phyloP scores from a whole-genome alignment of 2,329 filamentous ascomycete genomes.

The Claviceps citrina region DNA sequence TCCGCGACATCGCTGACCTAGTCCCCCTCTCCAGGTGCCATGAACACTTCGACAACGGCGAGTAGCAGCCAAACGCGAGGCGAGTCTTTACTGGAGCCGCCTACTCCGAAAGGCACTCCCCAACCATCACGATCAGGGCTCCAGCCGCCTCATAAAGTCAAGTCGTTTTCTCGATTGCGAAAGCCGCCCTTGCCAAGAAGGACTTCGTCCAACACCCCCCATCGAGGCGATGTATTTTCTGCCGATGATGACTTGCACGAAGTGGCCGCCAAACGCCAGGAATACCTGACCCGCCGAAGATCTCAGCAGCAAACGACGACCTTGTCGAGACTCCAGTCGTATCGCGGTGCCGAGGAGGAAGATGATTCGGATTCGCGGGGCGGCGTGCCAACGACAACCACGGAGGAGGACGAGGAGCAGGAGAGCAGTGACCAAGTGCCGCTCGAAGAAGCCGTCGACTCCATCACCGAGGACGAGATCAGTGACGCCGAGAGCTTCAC shows the following conservation, averaged over 20 bases:
- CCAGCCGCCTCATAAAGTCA: constrained; percentile 31
- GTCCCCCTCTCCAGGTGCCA: constrained; percentile 6
- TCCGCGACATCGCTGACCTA: not conserved
- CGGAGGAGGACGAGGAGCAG: constrained; percentile 12
- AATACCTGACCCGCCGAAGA: constrained; percentile 20
- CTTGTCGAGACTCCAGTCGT: constrained; percentile 29
- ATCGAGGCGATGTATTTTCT: constrained; percentile 76
- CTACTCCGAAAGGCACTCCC: constrained; percentile 17
- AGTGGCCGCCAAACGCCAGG: constrained; percentile 48
- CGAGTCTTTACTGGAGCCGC: constrained; percentile 23
- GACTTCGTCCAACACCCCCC: constrained; percentile 60
- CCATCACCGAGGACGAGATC: constrained; percentile 53
- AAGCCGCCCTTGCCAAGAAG: constrained; percentile 63
- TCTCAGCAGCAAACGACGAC: constrained; percentile 15
- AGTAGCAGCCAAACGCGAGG: constrained; percentile 18
- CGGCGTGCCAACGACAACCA: constrained; percentile 7
- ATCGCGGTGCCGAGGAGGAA: constrained; percentile 10
- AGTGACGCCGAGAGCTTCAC: constrained; percentile 98
- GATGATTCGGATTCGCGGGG: constrained; percentile 11
- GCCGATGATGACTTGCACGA: constrained; percentile 77
- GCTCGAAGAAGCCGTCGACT: constrained; percentile 35
- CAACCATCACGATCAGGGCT: constrained; percentile 23
- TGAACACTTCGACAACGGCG: constrained; percentile 8
- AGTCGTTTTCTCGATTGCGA: constrained; percentile 36
- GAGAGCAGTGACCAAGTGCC: constrained; percentile 23